These are phyloP conservation scores for Apiotrichum porosum DNA, from an alignment of 1,284 basidiomycete species.

Conservation along the genomic window DNA sequence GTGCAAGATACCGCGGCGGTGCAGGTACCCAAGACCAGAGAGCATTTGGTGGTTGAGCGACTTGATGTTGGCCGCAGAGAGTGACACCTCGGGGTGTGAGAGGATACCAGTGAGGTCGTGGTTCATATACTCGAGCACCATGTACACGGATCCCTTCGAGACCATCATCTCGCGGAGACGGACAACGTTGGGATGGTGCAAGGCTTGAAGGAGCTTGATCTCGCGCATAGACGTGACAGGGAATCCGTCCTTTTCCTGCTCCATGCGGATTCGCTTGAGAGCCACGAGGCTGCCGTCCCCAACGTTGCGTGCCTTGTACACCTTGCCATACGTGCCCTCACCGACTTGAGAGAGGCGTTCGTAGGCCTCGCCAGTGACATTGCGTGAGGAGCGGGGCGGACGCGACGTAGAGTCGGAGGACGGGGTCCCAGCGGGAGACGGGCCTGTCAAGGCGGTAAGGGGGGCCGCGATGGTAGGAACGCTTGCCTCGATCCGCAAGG, in stretches of 20 bases:
- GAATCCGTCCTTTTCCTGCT: slow-evolving; percentile 94
- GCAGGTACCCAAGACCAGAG: slow-evolving; percentile 84
- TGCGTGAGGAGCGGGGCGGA: neutral
- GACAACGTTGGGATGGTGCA: slow-evolving; percentile 86
- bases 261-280: slow-evolving; percentile 96
- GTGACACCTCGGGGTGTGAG: slow-evolving; percentile 79
- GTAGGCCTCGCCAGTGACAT: slow-evolving; percentile 57
- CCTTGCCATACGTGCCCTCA: slow-evolving; percentile 98
- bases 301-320: slow-evolving; percentile 91
- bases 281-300: slow-evolving; percentile 74
- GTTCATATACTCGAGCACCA: slow-evolving; percentile 99
- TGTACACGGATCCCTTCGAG: slow-evolving; percentile 89
- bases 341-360: slow-evolving; percentile 89
- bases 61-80: slow-evolving; percentile 84
- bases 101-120: slow-evolving; percentile 95
- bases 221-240: slow-evolving; percentile 98
- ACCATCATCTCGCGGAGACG: slow-evolving; percentile 97
- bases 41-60: slow-evolving; percentile 94
- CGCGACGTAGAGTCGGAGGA: neutral
- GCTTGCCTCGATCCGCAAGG: neutral
- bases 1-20: slow-evolving; percentile 91
- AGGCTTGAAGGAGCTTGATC: slow-evolving; percentile 90
- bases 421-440: neutral
- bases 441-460: neutral
- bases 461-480: neutral